phyloP scores from a whole-genome alignment of 164 flowering plant species.

The Vitis amurensis region DNA sequence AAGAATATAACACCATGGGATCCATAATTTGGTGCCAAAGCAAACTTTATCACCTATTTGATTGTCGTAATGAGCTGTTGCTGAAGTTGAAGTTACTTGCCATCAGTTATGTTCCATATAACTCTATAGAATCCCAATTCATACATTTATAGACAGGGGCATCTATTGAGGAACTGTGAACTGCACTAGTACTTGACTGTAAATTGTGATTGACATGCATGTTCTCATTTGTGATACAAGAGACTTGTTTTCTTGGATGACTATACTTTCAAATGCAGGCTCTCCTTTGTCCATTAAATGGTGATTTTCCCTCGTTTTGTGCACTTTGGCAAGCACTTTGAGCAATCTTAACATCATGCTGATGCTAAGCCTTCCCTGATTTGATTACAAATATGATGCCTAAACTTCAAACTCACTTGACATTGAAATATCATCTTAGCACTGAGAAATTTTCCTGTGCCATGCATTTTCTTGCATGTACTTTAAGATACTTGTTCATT shows the following conservation, averaged over 20 bases:
- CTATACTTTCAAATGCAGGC: too few species aligned
- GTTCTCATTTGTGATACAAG: neutral
- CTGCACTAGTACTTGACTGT: neutral
- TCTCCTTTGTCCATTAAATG: too few species aligned
- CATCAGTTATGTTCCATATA: too few species aligned
- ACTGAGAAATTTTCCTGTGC: neutral
- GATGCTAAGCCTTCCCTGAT: neutral
- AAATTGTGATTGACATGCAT: neutral
- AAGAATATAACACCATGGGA: too few species aligned
- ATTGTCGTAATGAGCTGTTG: too few species aligned
- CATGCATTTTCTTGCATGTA: neutral
- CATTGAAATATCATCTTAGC: neutral
- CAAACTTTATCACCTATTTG: too few species aligned
- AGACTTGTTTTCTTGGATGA: neutral
- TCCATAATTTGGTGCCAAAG: too few species aligned
- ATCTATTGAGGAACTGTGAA: neutral
- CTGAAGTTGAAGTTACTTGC: too few species aligned
- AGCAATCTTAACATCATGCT: neutral
- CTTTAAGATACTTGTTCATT: neutral
- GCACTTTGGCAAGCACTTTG: neutral
- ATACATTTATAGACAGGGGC: neutral
- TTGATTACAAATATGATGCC: neutral
- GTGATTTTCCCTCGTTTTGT: neutral
- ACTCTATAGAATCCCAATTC: too few species aligned
- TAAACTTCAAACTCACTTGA: neutral